These are phyloP conservation scores for Prunus campanulata DNA, from an alignment of 306 rosid species.

Conservation along the genomic window DNA sequence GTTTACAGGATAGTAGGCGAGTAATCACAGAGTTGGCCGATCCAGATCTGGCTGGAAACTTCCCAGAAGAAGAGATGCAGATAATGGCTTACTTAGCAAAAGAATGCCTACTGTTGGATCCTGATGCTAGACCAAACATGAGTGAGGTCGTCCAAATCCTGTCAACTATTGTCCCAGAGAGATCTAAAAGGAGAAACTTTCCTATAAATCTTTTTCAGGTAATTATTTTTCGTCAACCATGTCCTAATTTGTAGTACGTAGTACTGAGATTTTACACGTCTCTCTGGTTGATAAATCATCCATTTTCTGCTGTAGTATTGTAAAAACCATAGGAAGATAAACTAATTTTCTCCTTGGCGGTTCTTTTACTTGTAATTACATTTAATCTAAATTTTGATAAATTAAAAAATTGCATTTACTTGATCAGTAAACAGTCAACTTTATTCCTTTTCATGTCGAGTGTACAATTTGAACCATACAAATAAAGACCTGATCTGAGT, in stretches of 20 bases:
- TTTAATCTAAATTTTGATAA: neutral
- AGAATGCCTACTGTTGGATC: slow-evolving; percentile 90
- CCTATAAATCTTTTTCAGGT: slow-evolving; percentile 69
- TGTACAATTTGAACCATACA: slow-evolving; percentile 25
- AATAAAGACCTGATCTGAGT: slow-evolving; percentile 11
- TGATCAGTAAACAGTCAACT: neutral
- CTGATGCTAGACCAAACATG: slow-evolving; percentile 89
- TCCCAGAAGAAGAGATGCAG: slow-evolving; percentile 80
- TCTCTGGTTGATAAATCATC: neutral
- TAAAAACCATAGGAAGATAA: neutral
- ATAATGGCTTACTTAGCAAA: slow-evolving; percentile 92
- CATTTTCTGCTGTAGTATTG: slow-evolving; percentile 6
- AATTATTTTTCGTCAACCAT: slow-evolving; percentile 3
- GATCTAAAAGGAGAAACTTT: slow-evolving; percentile 66
- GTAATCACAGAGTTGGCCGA: slow-evolving; percentile 64
- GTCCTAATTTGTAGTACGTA: neutral
- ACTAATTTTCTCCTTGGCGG: neutral
- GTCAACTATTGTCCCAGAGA: slow-evolving; percentile 70
- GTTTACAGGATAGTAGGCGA: slow-evolving; percentile 64
- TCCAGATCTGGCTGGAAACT: slow-evolving; percentile 64
- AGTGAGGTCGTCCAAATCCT: slow-evolving; percentile 94
- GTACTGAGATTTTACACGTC: neutral
- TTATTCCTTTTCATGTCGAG: neutral
- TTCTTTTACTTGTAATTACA: neutral
- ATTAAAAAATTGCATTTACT: neutral